Percentiles rank a stretch among this genome's conserved stretches.
phyloP scores from a whole-genome alignment of 2,329 filamentous ascomycete species.

The Monosporascus sp. region DNA sequence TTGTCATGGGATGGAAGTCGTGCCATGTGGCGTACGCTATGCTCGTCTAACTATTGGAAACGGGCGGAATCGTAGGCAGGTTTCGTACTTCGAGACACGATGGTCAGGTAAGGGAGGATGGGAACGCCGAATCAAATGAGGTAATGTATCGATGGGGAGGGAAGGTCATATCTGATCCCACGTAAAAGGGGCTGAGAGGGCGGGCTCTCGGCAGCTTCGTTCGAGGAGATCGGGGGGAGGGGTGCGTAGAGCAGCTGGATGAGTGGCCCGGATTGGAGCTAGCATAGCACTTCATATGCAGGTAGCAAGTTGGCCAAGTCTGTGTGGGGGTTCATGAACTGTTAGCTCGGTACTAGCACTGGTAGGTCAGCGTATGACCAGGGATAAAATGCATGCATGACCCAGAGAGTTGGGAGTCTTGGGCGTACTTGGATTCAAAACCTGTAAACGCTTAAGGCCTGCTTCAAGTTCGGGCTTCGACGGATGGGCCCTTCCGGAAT shows the following conservation, averaged over 20 bases:
- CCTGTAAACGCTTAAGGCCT: not conserved
- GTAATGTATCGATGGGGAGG: not conserved
- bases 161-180: not conserved
- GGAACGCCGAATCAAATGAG: not conserved
- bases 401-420: not conserved
- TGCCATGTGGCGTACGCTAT: not conserved
- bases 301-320: too few relatives aligned
- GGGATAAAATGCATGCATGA: not conserved
- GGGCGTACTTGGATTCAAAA: too few relatives aligned
- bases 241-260: too few relatives aligned
- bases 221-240: not conserved
- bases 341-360: not conserved
- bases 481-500: not conserved
- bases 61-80: not conserved
- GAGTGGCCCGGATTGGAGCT: too few relatives aligned
- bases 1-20: not conserved
- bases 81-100: not conserved
- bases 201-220: not conserved
- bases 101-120: not conserved
- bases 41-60: not conserved
- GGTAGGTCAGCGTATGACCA: not conserved
- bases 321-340: too few relatives aligned
- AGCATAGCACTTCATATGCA: too few relatives aligned
- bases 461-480: not conserved
- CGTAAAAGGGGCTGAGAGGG: not conserved